Evolutionary conservation across 1,139 yeast species (phyloP).

Genomic region (Kodamaea plutei): DNA sequence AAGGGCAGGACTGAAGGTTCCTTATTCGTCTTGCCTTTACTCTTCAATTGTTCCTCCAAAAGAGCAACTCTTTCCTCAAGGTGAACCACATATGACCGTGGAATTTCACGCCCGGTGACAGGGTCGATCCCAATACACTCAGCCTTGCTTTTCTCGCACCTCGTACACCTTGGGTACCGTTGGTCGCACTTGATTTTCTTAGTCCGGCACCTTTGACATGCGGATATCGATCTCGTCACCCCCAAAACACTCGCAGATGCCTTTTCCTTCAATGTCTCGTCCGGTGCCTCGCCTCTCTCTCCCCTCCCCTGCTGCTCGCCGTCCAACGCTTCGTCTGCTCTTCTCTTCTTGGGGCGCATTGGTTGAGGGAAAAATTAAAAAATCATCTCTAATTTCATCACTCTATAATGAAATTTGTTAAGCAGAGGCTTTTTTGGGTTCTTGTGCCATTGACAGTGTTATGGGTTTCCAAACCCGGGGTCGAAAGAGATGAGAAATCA

Average conservation of each 20-base stretch:
- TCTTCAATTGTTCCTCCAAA: slow-evolving; percentile 49
- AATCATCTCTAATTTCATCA: background rate
- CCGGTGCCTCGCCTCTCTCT: too few relatives aligned
- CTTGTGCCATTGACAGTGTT: too few relatives aligned
- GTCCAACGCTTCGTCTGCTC: slow-evolving; percentile 2
- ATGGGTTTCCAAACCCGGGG: too few relatives aligned
- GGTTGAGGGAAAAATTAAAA: background rate
- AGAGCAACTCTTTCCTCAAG: slow-evolving; percentile 61
- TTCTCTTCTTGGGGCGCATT: slow-evolving; percentile 8
- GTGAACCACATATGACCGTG: slow-evolving; percentile 73
- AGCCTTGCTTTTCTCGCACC: slow-evolving; percentile 62
- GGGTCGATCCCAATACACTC: slow-evolving; percentile 85
- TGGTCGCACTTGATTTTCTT: slow-evolving; percentile 85
- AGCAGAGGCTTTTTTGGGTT: too few relatives aligned
- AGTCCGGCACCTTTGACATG: slow-evolving; percentile 77
- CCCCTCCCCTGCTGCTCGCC: too few relatives aligned
- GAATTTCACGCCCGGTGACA: slow-evolving; percentile 81
- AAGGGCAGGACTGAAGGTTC: too few relatives aligned
- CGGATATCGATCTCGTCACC: slow-evolving; percentile 60
- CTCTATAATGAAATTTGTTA: too few relatives aligned
- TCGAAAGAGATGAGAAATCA: too few relatives aligned
- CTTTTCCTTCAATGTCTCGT: too few relatives aligned
- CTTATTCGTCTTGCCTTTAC: slow-evolving; percentile 40
- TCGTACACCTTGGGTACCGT: slow-evolving; percentile 71
- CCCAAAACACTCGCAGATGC: slow-evolving; percentile 10